Base-by-base conservation (phyloP, 2,329 filamentous ascomycete species). In the Cryphonectria radicalis region DNA sequence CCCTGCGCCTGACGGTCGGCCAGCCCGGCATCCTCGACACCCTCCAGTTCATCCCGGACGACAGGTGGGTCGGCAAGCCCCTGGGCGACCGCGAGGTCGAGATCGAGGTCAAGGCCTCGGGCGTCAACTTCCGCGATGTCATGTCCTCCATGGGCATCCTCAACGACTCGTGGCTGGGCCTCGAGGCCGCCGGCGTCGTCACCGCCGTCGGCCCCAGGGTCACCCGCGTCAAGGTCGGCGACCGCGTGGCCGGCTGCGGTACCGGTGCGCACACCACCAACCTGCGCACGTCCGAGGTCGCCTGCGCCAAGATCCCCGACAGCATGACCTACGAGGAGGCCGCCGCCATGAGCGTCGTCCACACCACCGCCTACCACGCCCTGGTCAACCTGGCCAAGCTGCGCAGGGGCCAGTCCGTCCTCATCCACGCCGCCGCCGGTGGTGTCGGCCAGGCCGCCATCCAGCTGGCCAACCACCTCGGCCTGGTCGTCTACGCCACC, bases 101-200 rank as follows among this genome's bases (percentile, higher is more conserved):
- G 69, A 64, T 71, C 37, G 65, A 68, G 65, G 65, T 68, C 42
- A 64, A 76, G 65, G 80, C 81, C 0, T 76, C 76, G n/a, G 82
- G 81, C 35, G 66, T 83, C 28, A 83, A 82, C 73, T 82, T 82
- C 69, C 74, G 75, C 4, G 82, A 84, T 73, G 78, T 83, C 13
- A 77, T 83, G 68, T 77, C 79, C 3, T 79, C 81, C 7, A 76
- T 77, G 73, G 77, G 77, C 19, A 75, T 78, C 57, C 71, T 78
- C 11, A 66, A 60, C 37, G 69, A 72, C 35, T 70, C 73, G 14
- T 75, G 28, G 37, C 65, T 71, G 17, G 69, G 69, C 28, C 60
- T 63, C 10, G 69, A 71, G 37, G 65, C 65, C n/a, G 46, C 65
- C 32, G 69, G 69, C 53, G 28, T 67, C 46, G 25, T 71, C 65